Evolutionary conservation across 768 basidiomycete genomes (phyloP).

Genomic region (Vararia minispora): DNA sequence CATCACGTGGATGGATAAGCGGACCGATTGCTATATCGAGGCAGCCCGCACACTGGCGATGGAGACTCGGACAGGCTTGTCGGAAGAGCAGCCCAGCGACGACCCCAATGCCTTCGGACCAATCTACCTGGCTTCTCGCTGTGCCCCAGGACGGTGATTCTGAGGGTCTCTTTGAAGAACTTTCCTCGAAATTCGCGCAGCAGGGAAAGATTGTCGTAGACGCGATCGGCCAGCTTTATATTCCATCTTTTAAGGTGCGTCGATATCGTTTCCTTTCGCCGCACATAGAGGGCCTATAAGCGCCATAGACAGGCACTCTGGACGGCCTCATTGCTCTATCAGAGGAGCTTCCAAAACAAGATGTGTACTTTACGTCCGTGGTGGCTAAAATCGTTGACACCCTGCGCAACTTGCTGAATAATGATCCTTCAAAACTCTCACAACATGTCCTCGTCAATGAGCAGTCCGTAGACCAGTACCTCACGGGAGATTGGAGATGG

Average conservation of each 20-base stretch:
- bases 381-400: conserved; percentile 94
- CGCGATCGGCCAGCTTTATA: conserved; percentile 51
- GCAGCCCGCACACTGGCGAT: too few species aligned
- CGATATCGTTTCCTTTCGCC: background rate
- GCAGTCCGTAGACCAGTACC: conserved; percentile 63
- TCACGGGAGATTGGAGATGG: conserved; percentile 84
- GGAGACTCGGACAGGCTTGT: too few species aligned
- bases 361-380: conserved; percentile 72
- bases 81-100: too few species aligned
- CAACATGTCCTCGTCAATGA: conserved; percentile 80
- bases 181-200: conserved; percentile 49
- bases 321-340: conserved; percentile 82
- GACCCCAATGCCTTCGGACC: conserved; percentile 85
- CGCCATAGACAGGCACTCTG: conserved; percentile 78
- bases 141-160: conserved; percentile 82
- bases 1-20: too few species aligned
- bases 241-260: conserved; percentile 86
- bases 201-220: conserved; percentile 38
- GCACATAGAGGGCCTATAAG: background rate
- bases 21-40: too few species aligned
- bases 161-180: conserved; percentile 58
- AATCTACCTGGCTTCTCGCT: conserved; percentile 88
- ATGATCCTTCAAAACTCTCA: conserved; percentile 64
- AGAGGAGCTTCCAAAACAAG: conserved; percentile 89
- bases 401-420: conserved; percentile 80